phyloP scores from a whole-genome alignment of 2,329 filamentous ascomycete species.

The Neocucurbitaria cava region DNA sequence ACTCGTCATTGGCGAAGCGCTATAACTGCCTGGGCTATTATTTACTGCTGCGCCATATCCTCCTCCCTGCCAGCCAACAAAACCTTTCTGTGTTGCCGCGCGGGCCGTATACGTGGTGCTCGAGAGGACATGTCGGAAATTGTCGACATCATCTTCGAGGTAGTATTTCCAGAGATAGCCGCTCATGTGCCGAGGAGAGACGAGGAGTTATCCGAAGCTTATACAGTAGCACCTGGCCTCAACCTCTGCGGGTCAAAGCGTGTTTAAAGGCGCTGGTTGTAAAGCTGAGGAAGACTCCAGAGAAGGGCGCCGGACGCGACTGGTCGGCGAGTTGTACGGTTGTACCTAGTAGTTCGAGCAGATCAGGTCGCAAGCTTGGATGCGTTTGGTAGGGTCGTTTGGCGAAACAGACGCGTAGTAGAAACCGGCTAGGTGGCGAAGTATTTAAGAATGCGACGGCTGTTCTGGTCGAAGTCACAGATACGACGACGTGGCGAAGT shows the following conservation, averaged over 20 bases:
- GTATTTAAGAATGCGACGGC: constrained; percentile 5
- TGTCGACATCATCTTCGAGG: constrained; percentile 96
- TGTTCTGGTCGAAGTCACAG: not conserved
- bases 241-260: constrained; percentile 84
- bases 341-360: constrained; percentile 5
- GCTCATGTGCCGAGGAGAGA: constrained; percentile 74
- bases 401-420: not conserved
- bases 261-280: constrained; percentile 78
- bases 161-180: constrained; percentile 96
- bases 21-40: constrained; percentile 56
- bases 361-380: not conserved
- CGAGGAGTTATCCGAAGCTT: constrained; percentile 56
- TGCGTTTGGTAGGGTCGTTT: not conserved
- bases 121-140: constrained; percentile 87
- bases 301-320: constrained; percentile 27
- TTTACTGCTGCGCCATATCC: constrained; percentile 43
- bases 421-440: constrained; percentile 21
- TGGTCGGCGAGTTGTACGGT: constrained; percentile 29
- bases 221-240: constrained; percentile 82
- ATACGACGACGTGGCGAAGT: not conserved
- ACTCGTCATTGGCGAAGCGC: constrained; percentile 53
- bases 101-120: constrained; percentile 68
- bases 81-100: constrained; percentile 60
- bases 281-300: constrained; percentile 57
- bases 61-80: constrained; percentile 43